phyloP scores from a whole-genome alignment of 495 filamentous ascomycete species.

The Aspergillus nanangensis region DNA sequence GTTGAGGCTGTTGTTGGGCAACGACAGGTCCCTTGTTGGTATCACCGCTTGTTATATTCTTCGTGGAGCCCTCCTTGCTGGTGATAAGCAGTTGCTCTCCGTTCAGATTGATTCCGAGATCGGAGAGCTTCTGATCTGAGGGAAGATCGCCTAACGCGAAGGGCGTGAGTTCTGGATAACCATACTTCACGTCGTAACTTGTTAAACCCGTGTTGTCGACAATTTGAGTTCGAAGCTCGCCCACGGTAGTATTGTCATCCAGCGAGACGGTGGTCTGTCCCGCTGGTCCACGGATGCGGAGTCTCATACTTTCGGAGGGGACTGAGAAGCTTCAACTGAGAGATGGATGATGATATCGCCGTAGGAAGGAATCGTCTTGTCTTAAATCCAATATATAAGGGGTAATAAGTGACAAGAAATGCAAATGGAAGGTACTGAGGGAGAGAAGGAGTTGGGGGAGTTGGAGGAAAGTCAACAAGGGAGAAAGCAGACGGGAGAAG shows the following conservation, averaged over 20 bases:
- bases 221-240: slow-evolving; percentile 56
- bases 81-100: slow-evolving; percentile 78
- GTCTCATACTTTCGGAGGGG: slow-evolving; percentile 42
- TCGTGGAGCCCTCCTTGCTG: slow-evolving; percentile 30
- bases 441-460: no score
- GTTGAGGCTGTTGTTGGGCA: slow-evolving; percentile 13
- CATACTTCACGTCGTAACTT: slow-evolving; percentile 74
- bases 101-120: slow-evolving; percentile 64
- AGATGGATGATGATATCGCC: neutral
- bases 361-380: no score
- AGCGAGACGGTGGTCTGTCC: slow-evolving; percentile 61
- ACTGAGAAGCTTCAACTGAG: neutral
- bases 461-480: no score
- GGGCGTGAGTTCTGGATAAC: slow-evolving; percentile 70
- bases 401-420: no score
- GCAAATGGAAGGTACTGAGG: no score
- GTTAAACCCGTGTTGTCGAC: slow-evolving; percentile 45
- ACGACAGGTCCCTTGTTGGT: slow-evolving; percentile 12
- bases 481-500: no score
- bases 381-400: no score
- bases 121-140: slow-evolving; percentile 41
- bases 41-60: slow-evolving; percentile 12
- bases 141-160: slow-evolving; percentile 54
- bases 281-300: slow-evolving; percentile 59
- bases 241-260: slow-evolving; percentile 59